Percentiles rank a stretch among this genome's conserved stretches.
Evolutionary conservation across 2,329 filamentous ascomycete species (phyloP).

Genomic region (Pyricularia sp.): DNA sequence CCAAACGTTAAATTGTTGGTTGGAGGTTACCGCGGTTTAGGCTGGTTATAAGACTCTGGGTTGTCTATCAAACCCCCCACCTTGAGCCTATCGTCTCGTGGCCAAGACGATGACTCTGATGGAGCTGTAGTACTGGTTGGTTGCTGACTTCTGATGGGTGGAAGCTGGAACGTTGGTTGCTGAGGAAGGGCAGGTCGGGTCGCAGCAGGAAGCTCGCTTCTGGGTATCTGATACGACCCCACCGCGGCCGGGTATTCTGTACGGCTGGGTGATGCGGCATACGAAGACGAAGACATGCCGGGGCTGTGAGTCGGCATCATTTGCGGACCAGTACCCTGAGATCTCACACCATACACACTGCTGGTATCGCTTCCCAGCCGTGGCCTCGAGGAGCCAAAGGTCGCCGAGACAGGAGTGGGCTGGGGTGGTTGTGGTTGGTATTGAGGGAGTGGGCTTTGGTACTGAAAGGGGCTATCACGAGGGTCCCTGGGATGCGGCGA

Average conservation of each 20-base stretch:
- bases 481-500: conserved; percentile 32
- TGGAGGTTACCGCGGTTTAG: not conserved
- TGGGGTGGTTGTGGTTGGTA: conserved; percentile 21
- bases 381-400: conserved; percentile 35
- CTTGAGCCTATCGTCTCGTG: conserved; percentile 45
- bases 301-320: conserved; percentile 29
- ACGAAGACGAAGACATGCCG: conserved; percentile 29
- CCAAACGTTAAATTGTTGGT: not conserved
- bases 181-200: conserved; percentile 19
- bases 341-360: conserved; percentile 15
- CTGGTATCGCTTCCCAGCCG: conserved; percentile 22
- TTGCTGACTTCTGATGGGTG: conserved; percentile 34
- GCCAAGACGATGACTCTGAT: conserved; percentile 7
- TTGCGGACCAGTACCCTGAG: conserved; percentile 18
- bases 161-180: conserved; percentile 32
- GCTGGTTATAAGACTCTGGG: conserved; percentile 26
- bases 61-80: conserved; percentile 54
- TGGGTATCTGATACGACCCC: conserved; percentile 42
- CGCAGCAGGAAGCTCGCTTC: conserved; percentile 36
- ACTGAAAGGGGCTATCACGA: conserved; percentile 31
- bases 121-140: conserved; percentile 10
- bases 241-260: conserved; percentile 33
- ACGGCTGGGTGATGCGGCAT: conserved; percentile 33
- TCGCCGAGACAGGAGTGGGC: conserved; percentile 34
- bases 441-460: conserved; percentile 13